Conservation (phyloP, 352 stramenopile species). For the Phytophthora idaei region DNA sequence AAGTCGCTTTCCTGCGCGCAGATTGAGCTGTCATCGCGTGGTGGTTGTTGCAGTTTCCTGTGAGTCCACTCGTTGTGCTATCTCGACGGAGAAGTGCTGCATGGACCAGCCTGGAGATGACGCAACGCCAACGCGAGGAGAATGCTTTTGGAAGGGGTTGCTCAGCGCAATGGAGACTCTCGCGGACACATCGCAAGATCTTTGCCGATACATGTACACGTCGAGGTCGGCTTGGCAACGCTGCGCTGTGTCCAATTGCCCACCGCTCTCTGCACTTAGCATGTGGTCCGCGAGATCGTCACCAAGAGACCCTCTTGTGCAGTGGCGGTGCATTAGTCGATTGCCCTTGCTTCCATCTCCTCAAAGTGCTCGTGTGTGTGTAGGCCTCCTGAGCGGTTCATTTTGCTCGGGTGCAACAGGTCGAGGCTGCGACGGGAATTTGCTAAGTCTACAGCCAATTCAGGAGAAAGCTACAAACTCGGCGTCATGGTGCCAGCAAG, state of each 20-base stretch:
- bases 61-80: slow-evolving; percentile 20
- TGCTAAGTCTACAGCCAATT: slow-evolving; percentile 31
- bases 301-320: slow-evolving; percentile 8
- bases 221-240: slow-evolving; percentile 12
- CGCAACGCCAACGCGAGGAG: slow-evolving; percentile 30
- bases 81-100: slow-evolving; percentile 20
- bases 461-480: slow-evolving; percentile 11
- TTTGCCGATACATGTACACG: neutral
- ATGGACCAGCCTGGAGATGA: slow-evolving; percentile 24
- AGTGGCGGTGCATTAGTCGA: slow-evolving; percentile 25
- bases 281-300: slow-evolving; percentile 17
- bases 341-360: neutral
- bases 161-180: neutral
- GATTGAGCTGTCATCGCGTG: slow-evolving; percentile 28
- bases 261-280: slow-evolving; percentile 15
- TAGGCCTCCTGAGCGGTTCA: neutral
- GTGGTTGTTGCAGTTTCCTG: slow-evolving; percentile 34
- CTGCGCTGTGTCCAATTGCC: neutral
- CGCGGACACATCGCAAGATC: slow-evolving; percentile 16
- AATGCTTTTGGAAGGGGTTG: slow-evolving; percentile 9
- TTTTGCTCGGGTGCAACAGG: slow-evolving; percentile 2
- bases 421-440: slow-evolving; percentile 2
- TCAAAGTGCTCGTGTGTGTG: neutral
- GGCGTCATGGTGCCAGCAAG: neutral
- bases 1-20: slow-evolving; percentile 8